Percentiles rank a stretch among this genome's conserved stretches.
phyloP scores from a whole-genome alignment of 345 rosid genomes.

The Lumnitzera littorea region DNA sequence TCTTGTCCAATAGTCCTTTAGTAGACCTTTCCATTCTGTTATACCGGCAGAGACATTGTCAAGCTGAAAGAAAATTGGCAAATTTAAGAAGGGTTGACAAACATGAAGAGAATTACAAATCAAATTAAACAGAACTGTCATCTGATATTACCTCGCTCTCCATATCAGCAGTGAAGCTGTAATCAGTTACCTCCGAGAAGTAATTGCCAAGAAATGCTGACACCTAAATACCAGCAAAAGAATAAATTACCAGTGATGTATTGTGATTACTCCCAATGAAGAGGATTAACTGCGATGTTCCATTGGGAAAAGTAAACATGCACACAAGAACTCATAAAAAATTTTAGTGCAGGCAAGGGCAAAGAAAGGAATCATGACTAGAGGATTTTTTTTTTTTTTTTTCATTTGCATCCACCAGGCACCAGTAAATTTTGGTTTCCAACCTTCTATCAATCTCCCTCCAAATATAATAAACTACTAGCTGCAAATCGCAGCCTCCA shows the following conservation, averaged over 20 bases:
- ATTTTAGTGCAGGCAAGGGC: no score
- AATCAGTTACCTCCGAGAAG: conserved; percentile 90
- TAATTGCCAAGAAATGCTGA: conserved; percentile 88
- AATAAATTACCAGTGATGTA: not conserved
- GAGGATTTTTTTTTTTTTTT: no score
- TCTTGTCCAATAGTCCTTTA: conserved; percentile 84
- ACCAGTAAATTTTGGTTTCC: no score
- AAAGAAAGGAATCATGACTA: no score
- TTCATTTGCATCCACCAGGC: no score
- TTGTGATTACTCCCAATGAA: not conserved
- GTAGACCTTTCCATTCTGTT: conserved; percentile 98
- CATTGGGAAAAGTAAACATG: no score
- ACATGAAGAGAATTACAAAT: not conserved
- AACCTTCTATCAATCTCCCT: no score
- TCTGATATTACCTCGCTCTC: conserved; percentile 70
- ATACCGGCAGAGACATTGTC: conserved; percentile 94
- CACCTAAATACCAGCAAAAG: conserved; percentile 40
- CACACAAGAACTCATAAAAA: no score
- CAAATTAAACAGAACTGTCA: not conserved
- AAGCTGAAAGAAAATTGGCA: conserved; percentile 45
- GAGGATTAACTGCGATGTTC: no score
- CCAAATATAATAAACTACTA: no score
- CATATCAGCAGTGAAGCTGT: conserved; percentile 98
- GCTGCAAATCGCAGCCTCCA: no score
- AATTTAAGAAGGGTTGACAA: conserved; percentile 2